phyloP scores from a whole-genome alignment of 495 filamentous ascomycete species.

The Tuber calosporum region DNA sequence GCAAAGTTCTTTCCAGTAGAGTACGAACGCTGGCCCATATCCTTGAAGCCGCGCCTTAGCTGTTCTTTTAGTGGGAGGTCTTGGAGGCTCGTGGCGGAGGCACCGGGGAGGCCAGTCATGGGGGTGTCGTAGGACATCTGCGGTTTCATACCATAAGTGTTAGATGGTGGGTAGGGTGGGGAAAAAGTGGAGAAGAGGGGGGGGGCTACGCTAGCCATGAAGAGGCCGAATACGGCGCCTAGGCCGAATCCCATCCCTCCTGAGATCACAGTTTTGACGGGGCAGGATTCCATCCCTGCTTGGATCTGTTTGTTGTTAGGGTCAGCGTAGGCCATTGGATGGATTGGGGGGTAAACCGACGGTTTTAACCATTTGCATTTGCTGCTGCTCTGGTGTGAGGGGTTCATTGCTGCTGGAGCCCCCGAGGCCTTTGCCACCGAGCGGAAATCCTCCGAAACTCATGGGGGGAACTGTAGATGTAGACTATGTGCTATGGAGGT shows the following conservation, averaged over 20 bases:
- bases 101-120: constrained; percentile 41
- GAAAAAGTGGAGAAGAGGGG: constrained; percentile 7
- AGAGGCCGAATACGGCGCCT: constrained; percentile 85
- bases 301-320: constrained; percentile 54
- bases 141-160: constrained; percentile 1
- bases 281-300: constrained; percentile 79
- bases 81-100: constrained; percentile 56
- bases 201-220: constrained; percentile 68
- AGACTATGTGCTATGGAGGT: constrained; percentile 13
- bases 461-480: constrained; percentile 25
- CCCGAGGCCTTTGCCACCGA: constrained; percentile 25
- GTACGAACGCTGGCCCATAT: constrained; percentile 81
- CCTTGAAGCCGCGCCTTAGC: constrained; percentile 73
- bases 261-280: constrained; percentile 70
- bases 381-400: constrained; percentile 36
- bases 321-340: constrained; percentile 6
- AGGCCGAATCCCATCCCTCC: constrained; percentile 85
- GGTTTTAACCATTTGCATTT: constrained; percentile 38
- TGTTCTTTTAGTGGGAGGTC: constrained; percentile 75
- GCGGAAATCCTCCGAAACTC: constrained; percentile 39
- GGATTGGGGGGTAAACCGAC: constrained; percentile 13
- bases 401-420: constrained; percentile 24
- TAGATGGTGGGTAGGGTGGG: background rate
- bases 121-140: constrained; percentile 91
- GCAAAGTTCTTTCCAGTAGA: constrained; percentile 93